Evolutionary conservation across 2,329 filamentous ascomycete genomes (phyloP), one percentile per base, ranked within the genome.

Genomic region (Ophiostoma triangulosporum): DNA sequence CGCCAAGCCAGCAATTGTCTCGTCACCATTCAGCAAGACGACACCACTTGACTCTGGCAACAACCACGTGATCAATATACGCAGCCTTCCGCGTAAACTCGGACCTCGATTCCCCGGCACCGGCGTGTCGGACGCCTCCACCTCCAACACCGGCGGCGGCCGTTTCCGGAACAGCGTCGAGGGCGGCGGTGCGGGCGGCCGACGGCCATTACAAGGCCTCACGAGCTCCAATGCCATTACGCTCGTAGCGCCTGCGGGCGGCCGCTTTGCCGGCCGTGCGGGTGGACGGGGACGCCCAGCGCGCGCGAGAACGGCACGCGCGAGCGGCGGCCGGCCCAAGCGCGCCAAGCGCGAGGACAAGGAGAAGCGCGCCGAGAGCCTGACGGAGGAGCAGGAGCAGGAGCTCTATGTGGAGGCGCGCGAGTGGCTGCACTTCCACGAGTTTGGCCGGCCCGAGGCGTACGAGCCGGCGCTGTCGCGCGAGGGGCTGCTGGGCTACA

Each of bases 401-500:
- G 29, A 14, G 43, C 50, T 54, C 46, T 32, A 54, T 43, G 57
- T 54, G 14, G 57, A 50, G 43, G 51, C 50, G 14, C 56, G 59
- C 27, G 61, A 65, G 56, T 63, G 63, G 45, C 8, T 64, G 3
- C 59, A 64, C 38, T 53, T 48, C 14, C 45, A 59, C 26, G 66
- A 68, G 22, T 54, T 60, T 52, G 70, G 69, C 49, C 49, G 50
- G 22, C 56, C 60, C 48, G 55, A 56, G 32, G 17, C 57, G 15
- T 73, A 64, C 60, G 60, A 63, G 50, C 70, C 70, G 14, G 52
- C 59, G 17, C 51, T 67, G 51, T 63, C 66, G 50, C 59, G 63
- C 27, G 63, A 62, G 48, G 59, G 64, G 24, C 64, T 73, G 43
- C 57, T 60, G 26, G 68, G 67, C 43, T 68, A 66, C 63, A 67